A percentile compares a stretch with the other conserved stretches of the same genome.
Evolutionary conservation across 2,329 filamentous ascomycete genomes (phyloP).

Genomic region (Gnomoniopsis sp.): DNA sequence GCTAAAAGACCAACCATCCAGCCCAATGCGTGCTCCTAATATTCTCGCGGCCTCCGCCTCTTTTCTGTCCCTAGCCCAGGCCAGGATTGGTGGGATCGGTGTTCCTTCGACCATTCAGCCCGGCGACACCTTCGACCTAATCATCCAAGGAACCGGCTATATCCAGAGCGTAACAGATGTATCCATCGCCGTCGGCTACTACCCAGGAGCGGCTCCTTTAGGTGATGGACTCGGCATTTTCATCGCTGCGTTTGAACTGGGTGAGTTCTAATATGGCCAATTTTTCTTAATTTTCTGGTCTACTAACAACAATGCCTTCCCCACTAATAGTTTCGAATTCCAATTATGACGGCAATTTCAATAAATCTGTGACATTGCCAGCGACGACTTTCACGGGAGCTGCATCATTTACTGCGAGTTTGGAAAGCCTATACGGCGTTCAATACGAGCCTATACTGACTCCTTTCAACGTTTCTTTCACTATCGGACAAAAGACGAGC

Average conservation of each 20-base stretch:
- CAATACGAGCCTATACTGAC: constrained; percentile 17
- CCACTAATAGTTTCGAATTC: constrained; percentile 20
- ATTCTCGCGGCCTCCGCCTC: constrained; percentile 20
- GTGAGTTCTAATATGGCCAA: constrained; percentile 22
- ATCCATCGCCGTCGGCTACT: constrained; percentile 40
- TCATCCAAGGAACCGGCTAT: constrained; percentile 38
- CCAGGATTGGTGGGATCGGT: constrained; percentile 40
- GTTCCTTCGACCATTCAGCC: constrained; percentile 38
- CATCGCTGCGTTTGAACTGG: constrained; percentile 32
- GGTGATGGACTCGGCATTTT: constrained; percentile 28
- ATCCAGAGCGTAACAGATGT: constrained; percentile 43
- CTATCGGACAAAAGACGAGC: constrained; percentile 25
- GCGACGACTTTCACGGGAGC: constrained; percentile 19
- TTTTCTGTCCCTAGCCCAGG: constrained; percentile 27
- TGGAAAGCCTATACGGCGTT: constrained; percentile 28
- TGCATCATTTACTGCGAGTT: constrained; percentile 25
- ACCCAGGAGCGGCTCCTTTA: constrained; percentile 22
- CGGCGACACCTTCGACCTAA: constrained; percentile 34
- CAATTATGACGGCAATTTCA: constrained; percentile 25
- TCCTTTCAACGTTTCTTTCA: constrained; percentile 26
- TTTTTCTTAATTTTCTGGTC: not conserved
- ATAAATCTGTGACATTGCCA: constrained; percentile 26
- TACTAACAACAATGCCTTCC: not conserved
- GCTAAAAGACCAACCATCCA: no score
- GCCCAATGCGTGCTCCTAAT: constrained; percentile 1